Base-by-base conservation (phyloP, 768 basidiomycete genomes). In the Lepiota venenata region DNA sequence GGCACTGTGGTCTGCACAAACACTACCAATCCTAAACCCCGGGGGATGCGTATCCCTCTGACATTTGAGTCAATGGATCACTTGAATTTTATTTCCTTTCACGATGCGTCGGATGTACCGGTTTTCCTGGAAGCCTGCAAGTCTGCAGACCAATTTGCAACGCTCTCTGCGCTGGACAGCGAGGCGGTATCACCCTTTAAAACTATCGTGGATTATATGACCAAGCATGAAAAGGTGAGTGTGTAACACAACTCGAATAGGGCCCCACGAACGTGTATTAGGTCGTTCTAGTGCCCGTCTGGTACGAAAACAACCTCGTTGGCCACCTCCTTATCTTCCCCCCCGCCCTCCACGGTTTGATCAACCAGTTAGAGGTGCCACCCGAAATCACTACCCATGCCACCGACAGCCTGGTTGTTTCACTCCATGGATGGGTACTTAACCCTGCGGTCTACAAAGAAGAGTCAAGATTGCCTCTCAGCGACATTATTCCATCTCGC, bases 81-180 rank as follows among this genome's bases (percentile, higher is more conserved):
- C 16, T 22, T 55, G 15, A 43, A 47, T n/a, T 55, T 55, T 20
- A 18, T 48, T 16, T 79, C 71, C 41, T 67, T 87, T 3, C 77
- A 85, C 60, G 66, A 79, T 57, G 62, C 75, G 7, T 58, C 67
- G 8, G 81, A 85, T 49, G 58, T 87, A 18, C 60, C 67, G 16
- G 53, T 72, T 2, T 66, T 88, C 11, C 62, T 84, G 39, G 69
- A 68, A 9, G 77, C 81, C 6, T 84, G 81, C 61, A 70, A 75
- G 25, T 69, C 68, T 15, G 66, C 74, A 15, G 71, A 80, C 18
- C 87, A 88, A 56, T 69, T 79, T 58, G 86, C 77, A 2, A 74
- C 72, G 50, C 57, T 89, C 4, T 40, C 56, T 14, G 59, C 60
- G 39, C 60, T 44, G 25, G 53, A 55, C 15, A 21, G 18, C 4